A percentile compares a stretch with the other conserved stretches of the same genome.
These are phyloP conservation scores for Carex kokanica DNA, from an alignment of 176 grass and related monocot genomes.

Conservation along the genomic window DNA sequence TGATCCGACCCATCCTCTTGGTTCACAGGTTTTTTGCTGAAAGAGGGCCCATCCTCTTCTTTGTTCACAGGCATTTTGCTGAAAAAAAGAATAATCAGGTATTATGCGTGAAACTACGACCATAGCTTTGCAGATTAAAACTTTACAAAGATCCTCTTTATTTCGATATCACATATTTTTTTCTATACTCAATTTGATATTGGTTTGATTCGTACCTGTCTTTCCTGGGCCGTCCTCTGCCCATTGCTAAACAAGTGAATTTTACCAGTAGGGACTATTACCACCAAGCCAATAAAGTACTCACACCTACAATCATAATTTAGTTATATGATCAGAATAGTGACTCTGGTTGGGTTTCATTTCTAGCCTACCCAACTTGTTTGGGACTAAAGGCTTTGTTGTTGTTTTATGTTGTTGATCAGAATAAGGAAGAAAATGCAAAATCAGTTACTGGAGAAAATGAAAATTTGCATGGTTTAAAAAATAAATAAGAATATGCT, in stretches of 20 bases:
- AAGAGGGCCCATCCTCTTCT: not conserved
- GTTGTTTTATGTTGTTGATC: not conserved
- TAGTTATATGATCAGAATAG: not conserved
- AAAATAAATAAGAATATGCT: not conserved
- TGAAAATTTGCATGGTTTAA: not conserved
- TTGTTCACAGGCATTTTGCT: not conserved
- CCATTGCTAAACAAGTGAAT: slow-evolving; percentile 19
- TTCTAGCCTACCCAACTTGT: no score
- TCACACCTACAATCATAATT: not conserved
- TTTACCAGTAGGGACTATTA: not conserved
- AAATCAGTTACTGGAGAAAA: not conserved
- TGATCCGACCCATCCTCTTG: slow-evolving; percentile 34
- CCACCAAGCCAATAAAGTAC: not conserved
- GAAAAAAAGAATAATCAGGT: not conserved
- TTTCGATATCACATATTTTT: not conserved
- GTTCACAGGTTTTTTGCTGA: not conserved
- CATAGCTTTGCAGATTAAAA: not conserved
- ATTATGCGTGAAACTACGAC: not conserved
- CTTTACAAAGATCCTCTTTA: not conserved
- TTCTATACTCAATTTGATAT: not conserved
- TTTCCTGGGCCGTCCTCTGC: slow-evolving; percentile 16
- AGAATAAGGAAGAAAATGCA: slow-evolving; percentile 11
- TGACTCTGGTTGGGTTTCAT: no score
- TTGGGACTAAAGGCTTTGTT: no score
- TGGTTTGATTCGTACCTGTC: not conserved